Conservation (phyloP, 2,329 filamentous ascomycete species). For the Ophiosphaerella herpotricha region DNA sequence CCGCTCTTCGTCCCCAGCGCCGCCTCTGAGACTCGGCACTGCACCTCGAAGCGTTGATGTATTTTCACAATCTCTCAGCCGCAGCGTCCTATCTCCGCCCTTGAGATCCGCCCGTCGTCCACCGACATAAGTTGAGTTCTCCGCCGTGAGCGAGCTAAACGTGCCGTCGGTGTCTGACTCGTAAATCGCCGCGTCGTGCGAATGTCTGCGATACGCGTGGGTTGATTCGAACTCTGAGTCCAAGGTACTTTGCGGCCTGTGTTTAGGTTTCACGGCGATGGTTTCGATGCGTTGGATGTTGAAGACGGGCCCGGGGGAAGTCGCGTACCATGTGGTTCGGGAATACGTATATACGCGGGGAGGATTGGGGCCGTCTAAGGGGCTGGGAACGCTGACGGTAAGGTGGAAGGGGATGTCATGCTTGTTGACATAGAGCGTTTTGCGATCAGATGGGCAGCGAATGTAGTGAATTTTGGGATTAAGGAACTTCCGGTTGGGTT, state of each 20-base stretch:
- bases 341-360: conserved; percentile 1
- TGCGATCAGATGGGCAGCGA: conserved; percentile 18
- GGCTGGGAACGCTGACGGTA: conserved; percentile 16
- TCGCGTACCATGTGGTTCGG: conserved; percentile 12
- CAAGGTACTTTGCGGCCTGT: not conserved
- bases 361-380: not conserved
- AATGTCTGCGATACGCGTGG: not conserved
- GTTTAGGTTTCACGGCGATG: not conserved
- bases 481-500: conserved; percentile 1
- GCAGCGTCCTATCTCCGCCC: conserved; percentile 1
- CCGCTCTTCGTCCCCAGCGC: conserved; percentile 11
- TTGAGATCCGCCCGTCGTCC: conserved; percentile 8
- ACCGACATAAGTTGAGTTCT: not conserved
- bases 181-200: not conserved
- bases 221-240: not conserved
- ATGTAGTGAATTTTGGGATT: conserved; percentile 30
- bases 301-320: not conserved
- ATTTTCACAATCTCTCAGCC: conserved; percentile 1
- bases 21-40: conserved; percentile 18
- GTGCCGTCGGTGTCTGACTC: not conserved
- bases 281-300: not conserved
- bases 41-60: no score
- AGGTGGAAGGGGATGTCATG: conserved; percentile 24
- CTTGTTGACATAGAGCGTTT: conserved; percentile 26
- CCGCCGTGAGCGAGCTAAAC: not conserved